Conservation (phyloP, 1,139 yeast species). For the Yamadazyma jaroonii region DNA sequence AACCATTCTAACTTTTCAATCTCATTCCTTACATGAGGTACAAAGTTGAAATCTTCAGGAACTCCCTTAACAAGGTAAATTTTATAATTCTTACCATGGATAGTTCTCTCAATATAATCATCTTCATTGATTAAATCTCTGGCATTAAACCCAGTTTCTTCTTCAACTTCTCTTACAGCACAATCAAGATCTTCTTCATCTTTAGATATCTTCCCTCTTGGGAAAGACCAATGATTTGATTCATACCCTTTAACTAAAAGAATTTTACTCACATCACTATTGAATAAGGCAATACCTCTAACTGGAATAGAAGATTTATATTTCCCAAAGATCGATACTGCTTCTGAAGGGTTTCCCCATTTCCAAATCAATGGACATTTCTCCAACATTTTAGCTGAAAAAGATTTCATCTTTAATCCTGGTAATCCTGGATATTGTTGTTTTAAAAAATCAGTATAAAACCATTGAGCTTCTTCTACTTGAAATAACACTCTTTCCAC, state of each 20-base stretch:
- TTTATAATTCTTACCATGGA: conserved; percentile 81
- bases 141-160: conserved; percentile 95
- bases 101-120: conserved; percentile 78
- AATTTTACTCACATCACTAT: conserved; percentile 65
- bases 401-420: conserved; percentile 71
- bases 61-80: conserved; percentile 77
- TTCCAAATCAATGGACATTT: conserved; percentile 85
- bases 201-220: conserved; percentile 94
- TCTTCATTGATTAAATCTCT: conserved; percentile 62
- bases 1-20: conserved; percentile 58
- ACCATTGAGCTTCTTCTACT: conserved; percentile 99
- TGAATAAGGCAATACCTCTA: conserved; percentile 89
- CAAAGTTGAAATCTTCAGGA: conserved; percentile 71
- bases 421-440: conserved; percentile 77
- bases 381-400: conserved; percentile 68
- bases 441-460: conserved; percentile 82
- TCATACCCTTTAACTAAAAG: conserved; percentile 85
- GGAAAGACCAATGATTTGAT: conserved; percentile 89
- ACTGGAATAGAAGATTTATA: conserved; percentile 94
- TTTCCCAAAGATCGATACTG: conserved; percentile 70
- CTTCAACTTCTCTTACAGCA: conserved; percentile 90
- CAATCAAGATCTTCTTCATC: conserved; percentile 89
- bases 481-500: conserved; percentile 89
- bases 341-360: conserved; percentile 79
- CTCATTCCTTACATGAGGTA: conserved; percentile 84